A percentile compares a stretch with the other conserved stretches of the same genome.
Evolutionary conservation across 2,329 filamentous ascomycete species (phyloP).

Genomic region (Aspergillus fructus): DNA sequence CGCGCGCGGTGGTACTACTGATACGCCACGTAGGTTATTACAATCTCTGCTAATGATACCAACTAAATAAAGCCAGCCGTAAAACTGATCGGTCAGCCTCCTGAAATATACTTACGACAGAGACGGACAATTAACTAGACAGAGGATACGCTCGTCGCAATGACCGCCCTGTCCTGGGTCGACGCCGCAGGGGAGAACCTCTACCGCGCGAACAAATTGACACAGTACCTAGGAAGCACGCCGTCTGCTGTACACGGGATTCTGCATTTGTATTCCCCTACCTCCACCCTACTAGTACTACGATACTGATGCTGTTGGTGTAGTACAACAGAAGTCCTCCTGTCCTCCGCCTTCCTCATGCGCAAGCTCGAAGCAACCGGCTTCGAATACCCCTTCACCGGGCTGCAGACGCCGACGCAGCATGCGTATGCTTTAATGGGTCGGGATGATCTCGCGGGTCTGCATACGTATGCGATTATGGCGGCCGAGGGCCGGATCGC

Average conservation of each 20-base stretch:
- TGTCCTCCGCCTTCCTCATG: constrained; percentile 38
- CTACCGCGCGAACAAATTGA: background rate
- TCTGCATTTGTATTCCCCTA: background rate
- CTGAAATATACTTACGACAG: no score
- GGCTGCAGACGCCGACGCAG: constrained; percentile 34
- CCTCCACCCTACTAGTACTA: background rate
- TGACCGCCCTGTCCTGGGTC: background rate
- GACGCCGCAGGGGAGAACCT: background rate
- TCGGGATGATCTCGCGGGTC: constrained; percentile 21
- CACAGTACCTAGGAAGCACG: background rate
- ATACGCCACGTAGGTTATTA: background rate
- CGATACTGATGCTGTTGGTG: no score
- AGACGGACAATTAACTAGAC: background rate
- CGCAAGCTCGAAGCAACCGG: constrained; percentile 33
- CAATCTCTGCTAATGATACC: background rate
- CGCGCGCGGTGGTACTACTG: background rate
- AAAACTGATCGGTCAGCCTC: background rate
- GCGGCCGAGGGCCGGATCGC: constrained; percentile 36
- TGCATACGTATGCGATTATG: constrained; percentile 41
- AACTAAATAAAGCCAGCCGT: background rate
- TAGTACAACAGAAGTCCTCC: constrained; percentile 35
- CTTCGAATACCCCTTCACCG: constrained; percentile 37
- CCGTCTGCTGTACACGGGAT: background rate
- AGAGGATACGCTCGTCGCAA: background rate
- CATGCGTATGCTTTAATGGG: constrained; percentile 26